Conservation (phyloP, 441 rosid genomes). For the Brassica hybrid region DNA sequence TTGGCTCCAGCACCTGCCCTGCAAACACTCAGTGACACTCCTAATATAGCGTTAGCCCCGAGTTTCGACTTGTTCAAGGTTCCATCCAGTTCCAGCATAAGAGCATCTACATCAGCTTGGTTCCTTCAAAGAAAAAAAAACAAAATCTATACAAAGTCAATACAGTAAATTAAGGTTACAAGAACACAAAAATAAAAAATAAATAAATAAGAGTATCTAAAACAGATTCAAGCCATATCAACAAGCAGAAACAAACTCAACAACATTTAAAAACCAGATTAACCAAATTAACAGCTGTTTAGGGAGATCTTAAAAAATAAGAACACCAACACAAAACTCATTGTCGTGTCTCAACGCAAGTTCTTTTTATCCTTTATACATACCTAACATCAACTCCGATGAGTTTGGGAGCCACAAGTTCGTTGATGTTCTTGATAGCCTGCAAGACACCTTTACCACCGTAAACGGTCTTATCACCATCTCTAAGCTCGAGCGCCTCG, state of each 20-base stretch:
- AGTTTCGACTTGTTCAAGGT: conserved; percentile 83
- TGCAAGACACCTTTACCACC: conserved; percentile 93
- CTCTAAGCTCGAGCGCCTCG: conserved; percentile 92
- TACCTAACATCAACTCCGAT: conserved; percentile 92
- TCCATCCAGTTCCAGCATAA: conserved; percentile 89
- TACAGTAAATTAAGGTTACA: no score
- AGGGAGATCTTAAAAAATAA: conserved; percentile 2
- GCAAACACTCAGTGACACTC: conserved; percentile 87
- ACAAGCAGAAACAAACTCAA: neutral
- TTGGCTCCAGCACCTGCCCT: conserved; percentile 97
- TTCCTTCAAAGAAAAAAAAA: conserved; percentile 50
- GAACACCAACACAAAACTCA: conserved; percentile 2
- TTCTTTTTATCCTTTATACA: neutral
- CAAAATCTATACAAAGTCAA: neutral
- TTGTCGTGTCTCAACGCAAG: neutral
- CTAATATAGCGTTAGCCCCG: conserved; percentile 94
- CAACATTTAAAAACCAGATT: neutral
- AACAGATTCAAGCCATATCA: neutral
- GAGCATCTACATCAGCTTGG: conserved; percentile 84
- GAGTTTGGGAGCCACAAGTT: conserved; percentile 79
- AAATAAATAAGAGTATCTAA: no score
- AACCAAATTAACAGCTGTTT: neutral
- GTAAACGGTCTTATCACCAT: conserved; percentile 77
- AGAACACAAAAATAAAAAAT: no score
- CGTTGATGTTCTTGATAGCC: conserved; percentile 76